A percentile compares a stretch with the other conserved stretches of the same genome.
Evolutionary conservation across 805 yeast genomes (phyloP).

Genomic region (Spathaspora sp.): DNA sequence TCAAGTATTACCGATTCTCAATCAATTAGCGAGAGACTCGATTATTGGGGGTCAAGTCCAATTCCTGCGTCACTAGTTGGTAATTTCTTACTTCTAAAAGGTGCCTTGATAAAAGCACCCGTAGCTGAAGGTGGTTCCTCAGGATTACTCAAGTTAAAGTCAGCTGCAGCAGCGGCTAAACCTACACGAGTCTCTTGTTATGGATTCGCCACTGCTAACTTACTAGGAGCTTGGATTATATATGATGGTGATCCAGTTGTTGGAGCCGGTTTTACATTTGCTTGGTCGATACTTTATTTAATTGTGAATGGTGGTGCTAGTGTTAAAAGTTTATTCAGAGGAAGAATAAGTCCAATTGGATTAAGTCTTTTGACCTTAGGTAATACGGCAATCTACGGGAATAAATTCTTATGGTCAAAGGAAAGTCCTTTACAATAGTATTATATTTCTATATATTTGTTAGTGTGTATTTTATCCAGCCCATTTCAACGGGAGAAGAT

Average conservation of each 20-base stretch:
- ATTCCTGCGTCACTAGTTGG: constrained; percentile 9
- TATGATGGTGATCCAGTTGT: constrained; percentile 71
- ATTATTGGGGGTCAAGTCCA: constrained; percentile 7
- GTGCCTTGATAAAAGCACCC: neutral
- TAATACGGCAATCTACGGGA: constrained; percentile 65
- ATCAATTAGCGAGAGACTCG: neutral
- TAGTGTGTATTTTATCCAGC: constrained; percentile 18
- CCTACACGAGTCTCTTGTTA: constrained; percentile 44
- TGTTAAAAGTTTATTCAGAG: constrained; percentile 47
- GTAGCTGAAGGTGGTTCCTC: neutral
- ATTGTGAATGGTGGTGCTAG: constrained; percentile 67
- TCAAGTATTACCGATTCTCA: neutral
- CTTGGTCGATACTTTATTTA: constrained; percentile 77
- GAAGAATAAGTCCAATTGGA: constrained; percentile 60
- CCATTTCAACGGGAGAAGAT: constrained; percentile 74
- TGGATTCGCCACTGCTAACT: constrained; percentile 59
- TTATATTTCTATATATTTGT: neutral
- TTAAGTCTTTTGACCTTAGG: constrained; percentile 56
- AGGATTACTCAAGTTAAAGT: constrained; percentile 1
- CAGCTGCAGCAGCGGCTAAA: constrained; percentile 7
- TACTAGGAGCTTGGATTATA: constrained; percentile 70
- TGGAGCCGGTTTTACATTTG: constrained; percentile 77
- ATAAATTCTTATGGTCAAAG: constrained; percentile 7
- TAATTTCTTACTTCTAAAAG: constrained; percentile 4
- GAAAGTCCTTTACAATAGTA: constrained; percentile 5